Percentiles rank a stretch among this genome's conserved stretches.
Evolutionary conservation across 2,329 filamentous ascomycete species (phyloP).

Genomic region (Tolypocladium nubicola): DNA sequence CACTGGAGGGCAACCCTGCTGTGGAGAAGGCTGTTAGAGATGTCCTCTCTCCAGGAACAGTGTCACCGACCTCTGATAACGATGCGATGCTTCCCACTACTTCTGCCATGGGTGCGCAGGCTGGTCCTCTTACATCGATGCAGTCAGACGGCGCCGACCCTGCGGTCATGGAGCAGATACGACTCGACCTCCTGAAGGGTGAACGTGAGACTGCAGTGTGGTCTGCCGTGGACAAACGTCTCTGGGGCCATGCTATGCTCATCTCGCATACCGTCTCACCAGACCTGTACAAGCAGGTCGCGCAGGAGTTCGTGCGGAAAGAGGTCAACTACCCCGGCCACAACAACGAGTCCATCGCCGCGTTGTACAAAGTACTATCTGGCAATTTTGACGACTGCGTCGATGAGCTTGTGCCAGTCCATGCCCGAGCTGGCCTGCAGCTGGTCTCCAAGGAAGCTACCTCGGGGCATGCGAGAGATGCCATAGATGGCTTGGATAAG

Average conservation of each 20-base stretch:
- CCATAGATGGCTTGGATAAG: constrained; percentile 76
- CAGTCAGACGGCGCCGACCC: constrained; percentile 59
- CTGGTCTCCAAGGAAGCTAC: constrained; percentile 69
- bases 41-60: constrained; percentile 53
- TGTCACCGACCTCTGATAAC: constrained; percentile 13
- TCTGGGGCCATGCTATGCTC: constrained; percentile 95
- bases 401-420: constrained; percentile 87
- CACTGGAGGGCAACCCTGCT: constrained; percentile 59
- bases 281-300: constrained; percentile 83
- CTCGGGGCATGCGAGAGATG: constrained; percentile 54
- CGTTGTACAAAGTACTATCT: constrained; percentile 86
- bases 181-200: constrained; percentile 63
- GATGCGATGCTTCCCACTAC: constrained; percentile 13
- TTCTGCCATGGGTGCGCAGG: constrained; percentile 13
- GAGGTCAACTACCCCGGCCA: constrained; percentile 77
- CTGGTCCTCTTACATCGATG: constrained; percentile 23
- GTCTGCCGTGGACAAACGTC: constrained; percentile 81
- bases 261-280: constrained; percentile 70
- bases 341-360: constrained; percentile 78
- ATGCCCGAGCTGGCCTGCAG: constrained; percentile 83
- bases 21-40: constrained; percentile 67
- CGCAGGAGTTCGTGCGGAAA: constrained; percentile 89
- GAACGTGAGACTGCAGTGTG: constrained; percentile 87
- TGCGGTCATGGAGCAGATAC: constrained; percentile 59
- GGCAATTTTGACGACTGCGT: constrained; percentile 92